These are phyloP conservation scores for Pythium grandisporangium DNA, from an alignment of 352 stramenopile species.

Conservation along the genomic window DNA sequence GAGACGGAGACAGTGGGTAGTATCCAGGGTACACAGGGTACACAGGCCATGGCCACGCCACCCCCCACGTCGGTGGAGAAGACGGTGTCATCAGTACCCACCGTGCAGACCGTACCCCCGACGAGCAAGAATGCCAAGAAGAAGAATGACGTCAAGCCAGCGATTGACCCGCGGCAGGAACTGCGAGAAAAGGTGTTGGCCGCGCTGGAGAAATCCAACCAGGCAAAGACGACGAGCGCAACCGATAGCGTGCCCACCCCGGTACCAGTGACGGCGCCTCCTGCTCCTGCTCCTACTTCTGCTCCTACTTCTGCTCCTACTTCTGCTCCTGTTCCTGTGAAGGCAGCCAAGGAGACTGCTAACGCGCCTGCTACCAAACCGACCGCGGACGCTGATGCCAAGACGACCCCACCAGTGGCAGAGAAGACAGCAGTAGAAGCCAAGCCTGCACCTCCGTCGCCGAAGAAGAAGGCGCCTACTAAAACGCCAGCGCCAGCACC, in stretches of 20 bases:
- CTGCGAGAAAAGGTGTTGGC: conserved; percentile 11
- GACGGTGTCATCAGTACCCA: neutral
- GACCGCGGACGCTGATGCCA: no score
- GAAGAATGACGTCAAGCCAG: neutral
- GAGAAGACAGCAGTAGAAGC: no score
- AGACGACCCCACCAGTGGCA: no score
- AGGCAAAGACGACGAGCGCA: neutral
- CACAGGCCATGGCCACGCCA: conserved; percentile 6
- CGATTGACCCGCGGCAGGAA: conserved; percentile 8
- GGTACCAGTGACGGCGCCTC: neutral
- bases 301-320: no score
- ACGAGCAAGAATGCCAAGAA: conserved; percentile 11
- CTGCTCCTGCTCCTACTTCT: neutral
- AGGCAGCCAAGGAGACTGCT: no score
- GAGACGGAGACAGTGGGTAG: neutral
- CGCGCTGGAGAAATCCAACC: conserved; percentile 3
- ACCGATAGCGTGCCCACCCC: no score
- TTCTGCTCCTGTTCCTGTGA: no score
- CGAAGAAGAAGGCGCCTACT: conserved; percentile 9
- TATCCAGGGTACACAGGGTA: no score
- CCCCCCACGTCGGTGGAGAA: conserved; percentile 4
- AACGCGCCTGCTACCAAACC: no score
- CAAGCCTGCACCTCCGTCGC: no score
- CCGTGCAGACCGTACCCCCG: no score
- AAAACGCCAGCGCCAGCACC: neutral